Conservation (phyloP, 805 yeast genomes). For the Kodamaea kaohsiungensis region DNA sequence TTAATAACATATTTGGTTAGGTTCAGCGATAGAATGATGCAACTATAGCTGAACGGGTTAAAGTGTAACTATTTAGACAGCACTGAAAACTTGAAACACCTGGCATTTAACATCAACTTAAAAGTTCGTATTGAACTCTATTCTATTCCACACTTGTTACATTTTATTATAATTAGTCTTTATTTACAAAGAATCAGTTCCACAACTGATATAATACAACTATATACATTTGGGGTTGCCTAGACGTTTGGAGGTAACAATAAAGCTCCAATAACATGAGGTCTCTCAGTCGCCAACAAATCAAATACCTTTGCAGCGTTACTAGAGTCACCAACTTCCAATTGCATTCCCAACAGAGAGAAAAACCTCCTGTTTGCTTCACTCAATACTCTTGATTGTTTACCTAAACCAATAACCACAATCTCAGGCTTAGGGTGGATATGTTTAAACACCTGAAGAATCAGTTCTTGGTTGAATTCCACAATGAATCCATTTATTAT, state of each 20-base stretch:
- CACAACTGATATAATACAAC: no score
- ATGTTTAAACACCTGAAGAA: constrained; percentile 50
- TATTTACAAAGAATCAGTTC: background rate
- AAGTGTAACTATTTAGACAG: no score
- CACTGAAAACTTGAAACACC: no score
- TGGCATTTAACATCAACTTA: no score
- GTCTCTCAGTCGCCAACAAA: constrained; percentile 76
- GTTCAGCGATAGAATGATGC: no score
- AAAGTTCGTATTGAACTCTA: no score
- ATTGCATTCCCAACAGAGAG: constrained; percentile 62
- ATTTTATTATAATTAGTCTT: background rate
- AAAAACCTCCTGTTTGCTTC: constrained; percentile 53
- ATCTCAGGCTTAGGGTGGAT: constrained; percentile 79
- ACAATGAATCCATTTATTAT: constrained; percentile 51
- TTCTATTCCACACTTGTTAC: no score
- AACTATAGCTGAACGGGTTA: no score
- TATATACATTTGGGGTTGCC: background rate
- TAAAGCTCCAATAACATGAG: constrained; percentile 70
- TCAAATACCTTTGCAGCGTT: constrained; percentile 73
- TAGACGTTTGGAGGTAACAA: constrained; percentile 67
- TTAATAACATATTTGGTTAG: no score
- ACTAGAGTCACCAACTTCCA: constrained; percentile 63
- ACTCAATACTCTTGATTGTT: constrained; percentile 59
- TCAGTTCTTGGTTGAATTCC: constrained; percentile 43
- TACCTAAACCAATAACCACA: constrained; percentile 70